phyloP scores from a whole-genome alignment of 164 flowering plant species.

The Stephania yunnanensis region DNA sequence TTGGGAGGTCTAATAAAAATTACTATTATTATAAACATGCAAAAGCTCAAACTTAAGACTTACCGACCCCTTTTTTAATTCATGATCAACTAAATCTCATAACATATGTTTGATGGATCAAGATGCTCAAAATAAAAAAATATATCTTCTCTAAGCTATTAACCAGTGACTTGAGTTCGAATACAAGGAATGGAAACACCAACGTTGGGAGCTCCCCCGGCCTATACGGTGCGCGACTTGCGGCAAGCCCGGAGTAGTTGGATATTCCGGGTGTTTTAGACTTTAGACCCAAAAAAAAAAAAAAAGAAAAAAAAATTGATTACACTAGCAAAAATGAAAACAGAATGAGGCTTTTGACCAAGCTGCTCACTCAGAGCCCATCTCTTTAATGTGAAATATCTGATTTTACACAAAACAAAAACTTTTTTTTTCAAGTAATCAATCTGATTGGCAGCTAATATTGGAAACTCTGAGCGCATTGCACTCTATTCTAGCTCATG shows the following conservation, averaged over 20 bases:
- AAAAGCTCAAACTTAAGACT: not conserved
- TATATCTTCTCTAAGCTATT: not conserved
- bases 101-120: not conserved
- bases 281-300: too few relatives aligned
- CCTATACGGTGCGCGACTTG: too few relatives aligned
- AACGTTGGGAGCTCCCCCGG: too few relatives aligned
- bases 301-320: not conserved
- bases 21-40: too few relatives aligned
- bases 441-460: not conserved
- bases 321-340: not conserved
- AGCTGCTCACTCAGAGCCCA: not conserved
- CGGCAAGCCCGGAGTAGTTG: too few relatives aligned
- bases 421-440: not conserved
- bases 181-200: too few relatives aligned
- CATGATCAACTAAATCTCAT: too few relatives aligned
- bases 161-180: too few relatives aligned
- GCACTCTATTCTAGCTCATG: not conserved
- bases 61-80: not conserved
- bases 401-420: not conserved
- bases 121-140: not conserved
- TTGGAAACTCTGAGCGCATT: not conserved
- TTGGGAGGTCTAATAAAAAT: too few relatives aligned
- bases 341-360: not conserved
- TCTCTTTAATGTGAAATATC: not conserved
- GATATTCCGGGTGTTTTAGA: too few relatives aligned